phyloP scores from a whole-genome alignment of 2,329 filamentous ascomycete genomes.

The Harringtonia aguacate region DNA sequence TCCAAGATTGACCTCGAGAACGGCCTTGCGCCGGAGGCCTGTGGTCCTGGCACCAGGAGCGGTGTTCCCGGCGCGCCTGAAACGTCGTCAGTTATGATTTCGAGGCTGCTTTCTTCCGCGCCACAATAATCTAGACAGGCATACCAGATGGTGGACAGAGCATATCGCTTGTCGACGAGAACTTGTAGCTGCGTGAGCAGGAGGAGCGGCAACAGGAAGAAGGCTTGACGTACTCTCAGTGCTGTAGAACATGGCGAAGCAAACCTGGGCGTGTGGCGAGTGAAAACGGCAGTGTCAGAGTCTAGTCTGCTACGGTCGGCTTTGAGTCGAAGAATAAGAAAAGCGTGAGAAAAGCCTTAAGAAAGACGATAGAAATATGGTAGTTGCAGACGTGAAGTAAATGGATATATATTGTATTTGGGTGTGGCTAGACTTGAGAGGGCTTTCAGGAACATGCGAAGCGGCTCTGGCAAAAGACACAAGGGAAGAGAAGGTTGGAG shows the following conservation, averaged over 20 bases:
- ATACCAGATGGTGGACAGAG: conserved; percentile 90
- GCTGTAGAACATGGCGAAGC: conserved; percentile 46
- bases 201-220: conserved; percentile 7
- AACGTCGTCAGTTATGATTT: background rate
- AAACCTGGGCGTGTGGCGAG: background rate
- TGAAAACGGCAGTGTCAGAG: background rate
- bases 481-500: no score
- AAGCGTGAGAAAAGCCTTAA: no score
- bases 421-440: no score
- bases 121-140: no score
- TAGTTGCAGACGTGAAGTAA: no score
- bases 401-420: no score
- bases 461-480: no score
- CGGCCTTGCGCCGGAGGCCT: conserved; percentile 73
- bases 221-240: conserved; percentile 65
- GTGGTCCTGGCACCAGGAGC: conserved; percentile 60
- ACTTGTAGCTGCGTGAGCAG: conserved; percentile 33
- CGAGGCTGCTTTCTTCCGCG: no score
- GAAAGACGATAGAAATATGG: no score
- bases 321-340: no score
- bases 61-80: conserved; percentile 83
- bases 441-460: no score
- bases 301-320: background rate
- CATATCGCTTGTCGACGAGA: conserved; percentile 76
- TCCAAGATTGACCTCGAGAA: conserved; percentile 76